Conservation (phyloP, 169 alveolate species). For the Plasmodium reichenowi region DNA sequence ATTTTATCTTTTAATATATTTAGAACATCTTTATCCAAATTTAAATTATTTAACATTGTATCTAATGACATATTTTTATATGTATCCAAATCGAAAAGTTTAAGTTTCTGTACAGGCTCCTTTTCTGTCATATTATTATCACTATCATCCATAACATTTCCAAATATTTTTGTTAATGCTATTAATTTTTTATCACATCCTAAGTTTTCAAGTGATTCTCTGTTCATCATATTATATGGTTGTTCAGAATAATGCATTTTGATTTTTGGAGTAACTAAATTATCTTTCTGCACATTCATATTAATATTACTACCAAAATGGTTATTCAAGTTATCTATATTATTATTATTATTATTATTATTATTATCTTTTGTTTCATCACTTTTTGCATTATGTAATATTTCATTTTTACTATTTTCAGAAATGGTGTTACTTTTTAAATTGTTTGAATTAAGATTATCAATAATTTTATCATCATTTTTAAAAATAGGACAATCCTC, state of each 20-base stretch:
- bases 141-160: conserved; percentile 69
- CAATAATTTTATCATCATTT: no score
- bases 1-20: conserved; percentile 71
- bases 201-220: neutral
- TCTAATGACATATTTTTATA: conserved; percentile 68
- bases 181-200: conserved; percentile 51
- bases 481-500: conserved; percentile 5
- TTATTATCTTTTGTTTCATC: no score
- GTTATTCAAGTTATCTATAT: no score
- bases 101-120: neutral
- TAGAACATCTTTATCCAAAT: conserved; percentile 47
- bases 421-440: no score
- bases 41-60: conserved; percentile 57
- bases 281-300: no score
- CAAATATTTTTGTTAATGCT: conserved; percentile 55
- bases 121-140: conserved; percentile 11
- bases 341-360: no score
- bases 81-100: conserved; percentile 19
- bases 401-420: no score
- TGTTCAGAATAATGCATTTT: neutral
- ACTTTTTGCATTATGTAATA: no score
- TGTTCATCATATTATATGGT: no score
- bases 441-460: no score
- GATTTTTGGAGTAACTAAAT: conserved; percentile 18
- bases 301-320: no score